Evolutionary conservation across 257 asterid species (phyloP), one percentile per base, ranked within the genome.

Genomic region (Plectranthus barbatus): DNA sequence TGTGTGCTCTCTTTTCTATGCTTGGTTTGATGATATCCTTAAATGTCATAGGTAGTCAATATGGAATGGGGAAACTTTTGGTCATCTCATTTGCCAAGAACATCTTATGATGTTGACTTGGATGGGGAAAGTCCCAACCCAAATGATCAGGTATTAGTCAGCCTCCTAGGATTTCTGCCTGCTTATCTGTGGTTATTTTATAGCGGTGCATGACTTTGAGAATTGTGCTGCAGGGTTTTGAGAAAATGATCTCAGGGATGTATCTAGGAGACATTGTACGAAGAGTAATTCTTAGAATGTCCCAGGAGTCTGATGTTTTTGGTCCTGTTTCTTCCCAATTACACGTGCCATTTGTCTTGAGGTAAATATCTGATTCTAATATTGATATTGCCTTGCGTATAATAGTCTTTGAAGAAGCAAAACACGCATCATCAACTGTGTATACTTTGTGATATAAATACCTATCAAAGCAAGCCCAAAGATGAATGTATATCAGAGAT

Each of bases 41-140:
- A 29, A 49, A 56, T 54, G 26, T 68, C 29, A 46, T 60, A 91
- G 98, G 98, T 88, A 6, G 86, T 91, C 50, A 88, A 91, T 74
- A 86, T 86, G 84, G 98, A 91, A 73, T 91, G 98, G 98, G 98
- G 96, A 37, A 91, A 91, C 71, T 91, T 88, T 72, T 86, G 94
- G 91, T 85, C 96, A 54, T 88, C 96, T 42, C 96, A 86, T 83
- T 77, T 91, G 69, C 98, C 98, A 8, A 74, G 91, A 73, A 91
- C 98, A 20, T 67, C 75, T 24, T 91, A 88, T 61, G 98, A 91
- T 49, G 57, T 74, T 1, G 90, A 81, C 61, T 75, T 91, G 81
- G 96, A 91, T 77, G 84, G 82, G 37, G 90, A 86, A 5, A 85
- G 96, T 76, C 86, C 84, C 34, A 85, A 91, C 61, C 95, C 98